Conservation (phyloP, 139 green algal species). For the Helicosporidium sp. region DNA sequence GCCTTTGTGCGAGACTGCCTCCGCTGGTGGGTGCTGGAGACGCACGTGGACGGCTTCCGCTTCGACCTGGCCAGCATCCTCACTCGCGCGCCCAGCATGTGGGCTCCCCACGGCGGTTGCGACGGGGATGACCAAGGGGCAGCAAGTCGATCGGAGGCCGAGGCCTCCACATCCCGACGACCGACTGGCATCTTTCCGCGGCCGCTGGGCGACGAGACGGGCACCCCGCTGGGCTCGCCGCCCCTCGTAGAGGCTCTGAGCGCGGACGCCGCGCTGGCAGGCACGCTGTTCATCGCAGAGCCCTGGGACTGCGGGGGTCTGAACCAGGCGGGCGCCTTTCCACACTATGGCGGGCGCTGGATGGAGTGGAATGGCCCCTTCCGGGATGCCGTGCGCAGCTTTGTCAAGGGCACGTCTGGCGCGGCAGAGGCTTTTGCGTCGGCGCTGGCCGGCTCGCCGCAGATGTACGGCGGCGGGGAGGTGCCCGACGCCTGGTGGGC, state of each 20-base stretch:
- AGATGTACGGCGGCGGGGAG: conserved; percentile 47
- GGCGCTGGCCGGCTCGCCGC: conserved; percentile 54
- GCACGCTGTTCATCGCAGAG: conserved; percentile 90
- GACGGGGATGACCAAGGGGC: too few species aligned
- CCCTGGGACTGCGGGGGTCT: conserved; percentile 95
- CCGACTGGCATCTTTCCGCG: too few species aligned
- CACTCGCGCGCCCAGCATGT: conserved; percentile 63
- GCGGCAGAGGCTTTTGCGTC: conserved; percentile 52
- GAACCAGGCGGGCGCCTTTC: conserved; percentile 90
- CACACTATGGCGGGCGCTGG: conserved; percentile 87
- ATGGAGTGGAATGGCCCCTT: conserved; percentile 94
- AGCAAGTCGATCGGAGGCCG: conserved; percentile 6
- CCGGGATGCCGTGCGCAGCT: conserved; percentile 71
- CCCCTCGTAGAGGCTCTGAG: conserved; percentile 73
- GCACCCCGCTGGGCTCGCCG: conserved; percentile 72
- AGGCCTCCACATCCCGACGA: too few species aligned
- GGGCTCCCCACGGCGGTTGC: conserved; percentile 19
- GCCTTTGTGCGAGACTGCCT: conserved; percentile 89
- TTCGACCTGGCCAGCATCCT: conserved; percentile 96
- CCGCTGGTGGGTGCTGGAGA: conserved; percentile 78
- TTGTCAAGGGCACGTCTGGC: conserved; percentile 78
- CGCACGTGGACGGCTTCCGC: conserved; percentile 72
- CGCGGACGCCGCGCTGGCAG: conserved; percentile 72
- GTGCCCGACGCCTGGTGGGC: conserved; percentile 28
- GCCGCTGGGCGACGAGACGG: conserved; percentile 59